Base-by-base conservation (phyloP, 1,284 basidiomycete species). In the Neonothopanus nambi region DNA sequence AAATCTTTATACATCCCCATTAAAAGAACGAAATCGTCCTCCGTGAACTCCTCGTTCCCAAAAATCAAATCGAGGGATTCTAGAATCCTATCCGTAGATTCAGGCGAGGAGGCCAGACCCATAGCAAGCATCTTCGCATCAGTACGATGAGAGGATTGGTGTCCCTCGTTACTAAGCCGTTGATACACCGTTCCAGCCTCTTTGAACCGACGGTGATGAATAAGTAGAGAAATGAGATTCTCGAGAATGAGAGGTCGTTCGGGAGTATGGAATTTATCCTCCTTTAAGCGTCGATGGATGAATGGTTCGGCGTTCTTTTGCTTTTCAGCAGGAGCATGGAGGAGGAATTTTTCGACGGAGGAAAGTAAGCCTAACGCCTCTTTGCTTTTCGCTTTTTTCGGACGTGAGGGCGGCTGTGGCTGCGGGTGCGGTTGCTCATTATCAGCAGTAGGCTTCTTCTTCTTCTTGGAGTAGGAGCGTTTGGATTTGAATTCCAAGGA, bases 41-140 rank as follows among this genome's bases (percentile, higher is more conserved):
- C 72, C 20, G 72, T 68, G 54, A 74, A 79, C 0, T 63, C 60
- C 15, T 52, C n/a, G 5, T 61, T 53, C 7, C 59, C 49, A 46
- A 79, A 67, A 0, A 71, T 53, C 3, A 59, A 56, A 6, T 69
- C 51, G 12, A 73, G 58, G 1, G 62, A 65, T 6, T 59, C 51
- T 26, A 64, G 49, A 7, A 46, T 52, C 24, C 53, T 59, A 28
- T 57, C 56, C 63, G 33, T 52, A 41, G n/a, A n/a, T n/a, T n/a
- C 54, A 56, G 18, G 56, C 11, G 61, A 52, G 8, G 61, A 40
- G 13, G 56, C 50, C 6, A 67, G 36, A 3, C 63, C 60, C 41
- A 76, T 62, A 5, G 74, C 69, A 3, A 67, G 49, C 63, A 82
- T 73, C 49, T 70, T 72, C 5, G 76, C 70, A 50, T 74, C 69